Percentiles rank a stretch among this genome's conserved stretches.
These are phyloP conservation scores for Citropsis articulata DNA, from an alignment of 345 rosid species.

Conservation along the genomic window DNA sequence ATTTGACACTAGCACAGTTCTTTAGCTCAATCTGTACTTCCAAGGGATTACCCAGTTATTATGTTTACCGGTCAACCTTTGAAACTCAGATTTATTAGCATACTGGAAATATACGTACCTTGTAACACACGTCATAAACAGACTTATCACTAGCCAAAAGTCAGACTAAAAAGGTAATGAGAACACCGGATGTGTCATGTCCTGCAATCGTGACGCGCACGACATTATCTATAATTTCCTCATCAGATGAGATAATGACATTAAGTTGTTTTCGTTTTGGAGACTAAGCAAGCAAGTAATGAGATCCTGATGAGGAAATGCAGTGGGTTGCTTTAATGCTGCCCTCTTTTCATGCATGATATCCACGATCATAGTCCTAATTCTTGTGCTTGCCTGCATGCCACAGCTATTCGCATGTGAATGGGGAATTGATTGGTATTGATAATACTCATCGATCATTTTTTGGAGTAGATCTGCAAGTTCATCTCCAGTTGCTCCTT, in stretches of 20 bases:
- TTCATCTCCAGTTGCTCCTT: constrained; percentile 34
- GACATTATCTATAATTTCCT: constrained; percentile 23
- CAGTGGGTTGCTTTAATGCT: constrained; percentile 23
- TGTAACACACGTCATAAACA: constrained; percentile 9
- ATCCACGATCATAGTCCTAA: constrained; percentile 23
- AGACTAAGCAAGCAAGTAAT: constrained; percentile 39
- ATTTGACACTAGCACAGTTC: background rate
- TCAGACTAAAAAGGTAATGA: constrained; percentile 20
- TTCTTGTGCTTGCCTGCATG: constrained; percentile 38
- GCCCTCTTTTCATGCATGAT: constrained; percentile 37
- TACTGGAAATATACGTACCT: background rate
- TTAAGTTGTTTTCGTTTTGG: constrained; percentile 26
- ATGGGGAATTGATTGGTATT: constrained; percentile 45
- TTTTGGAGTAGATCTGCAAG: constrained; percentile 26
- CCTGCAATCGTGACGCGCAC: constrained; percentile 16
- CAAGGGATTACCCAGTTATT: background rate
- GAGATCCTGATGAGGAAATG: constrained; percentile 36
- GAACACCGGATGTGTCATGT: constrained; percentile 22
- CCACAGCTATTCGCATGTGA: constrained; percentile 44
- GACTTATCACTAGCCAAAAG: constrained; percentile 16
- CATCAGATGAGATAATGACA: constrained; percentile 29
- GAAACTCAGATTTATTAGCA: background rate
- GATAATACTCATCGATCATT: constrained; percentile 48
- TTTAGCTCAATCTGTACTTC: constrained; percentile 18
- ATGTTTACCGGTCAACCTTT: background rate